Percentiles rank a stretch among this genome's conserved stretches.
Evolutionary conservation across 129 eudicot species (phyloP).

Genomic region (Ambrosia artemisiifolia): DNA sequence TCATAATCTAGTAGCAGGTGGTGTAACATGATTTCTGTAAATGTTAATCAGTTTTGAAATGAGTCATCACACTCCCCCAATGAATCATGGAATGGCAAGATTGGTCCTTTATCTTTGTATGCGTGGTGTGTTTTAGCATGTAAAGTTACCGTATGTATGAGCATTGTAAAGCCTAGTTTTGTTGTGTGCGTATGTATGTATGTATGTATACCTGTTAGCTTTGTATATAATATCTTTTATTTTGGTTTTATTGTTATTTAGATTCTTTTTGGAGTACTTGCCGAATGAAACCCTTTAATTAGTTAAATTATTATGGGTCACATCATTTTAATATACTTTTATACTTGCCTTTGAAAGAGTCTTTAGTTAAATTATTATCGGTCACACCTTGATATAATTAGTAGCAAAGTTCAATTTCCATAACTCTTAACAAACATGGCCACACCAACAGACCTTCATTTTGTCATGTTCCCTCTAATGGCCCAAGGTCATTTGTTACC

Average conservation of each 20-base stretch:
- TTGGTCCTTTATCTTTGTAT: not conserved
- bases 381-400: not conserved
- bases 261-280: too few relatives aligned
- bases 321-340: not conserved
- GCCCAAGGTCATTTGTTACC: conserved; percentile 64
- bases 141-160: conserved; percentile 7
- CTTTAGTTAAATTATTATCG: not conserved
- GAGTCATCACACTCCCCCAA: not conserved
- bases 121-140: conserved; percentile 8
- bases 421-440: conserved; percentile 13
- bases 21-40: not conserved
- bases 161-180: conserved; percentile 15
- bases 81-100: conserved; percentile 5
- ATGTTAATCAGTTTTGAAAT: not conserved
- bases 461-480: conserved; percentile 41
- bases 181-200: conserved; percentile 16
- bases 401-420: not conserved
- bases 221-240: conserved; percentile 6
- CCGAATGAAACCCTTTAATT: too few relatives aligned
- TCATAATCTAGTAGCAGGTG: conserved; percentile 38
- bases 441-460: conserved; percentile 29
- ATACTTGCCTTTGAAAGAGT: conserved; percentile 3
- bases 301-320: too few relatives aligned
- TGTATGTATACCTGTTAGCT: not conserved
- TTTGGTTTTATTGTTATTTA: too few relatives aligned